Evolutionary conservation across 2,329 filamentous ascomycete genomes (phyloP).

Genomic region (Epichloe glyceriae): DNA sequence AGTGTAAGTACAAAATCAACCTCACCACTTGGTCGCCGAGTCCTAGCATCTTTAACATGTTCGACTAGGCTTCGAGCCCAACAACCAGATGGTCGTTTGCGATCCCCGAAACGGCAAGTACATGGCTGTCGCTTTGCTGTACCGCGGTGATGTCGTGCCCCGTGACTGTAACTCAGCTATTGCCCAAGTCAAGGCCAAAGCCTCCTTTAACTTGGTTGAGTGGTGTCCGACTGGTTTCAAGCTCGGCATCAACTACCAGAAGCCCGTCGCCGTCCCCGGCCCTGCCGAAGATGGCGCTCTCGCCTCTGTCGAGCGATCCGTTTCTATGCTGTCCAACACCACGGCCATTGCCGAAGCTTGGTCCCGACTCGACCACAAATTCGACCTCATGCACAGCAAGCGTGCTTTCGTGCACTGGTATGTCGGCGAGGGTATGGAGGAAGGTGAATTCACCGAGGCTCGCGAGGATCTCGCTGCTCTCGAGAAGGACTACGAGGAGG

Average conservation of each 20-base stretch:
- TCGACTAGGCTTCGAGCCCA: conserved; percentile 54
- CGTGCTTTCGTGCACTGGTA: conserved; percentile 68
- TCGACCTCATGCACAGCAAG: conserved; percentile 70
- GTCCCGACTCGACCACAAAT: conserved; percentile 61
- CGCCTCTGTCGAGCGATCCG: conserved; percentile 47
- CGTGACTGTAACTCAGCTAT: conserved; percentile 57
- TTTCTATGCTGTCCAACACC: conserved; percentile 64
- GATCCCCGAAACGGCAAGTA: conserved; percentile 64
- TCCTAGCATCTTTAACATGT: conserved; percentile 11
- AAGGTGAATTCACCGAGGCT: conserved; percentile 79
- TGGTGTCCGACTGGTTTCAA: conserved; percentile 69
- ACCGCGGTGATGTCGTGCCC: conserved; percentile 59
- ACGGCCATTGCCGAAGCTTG: conserved; percentile 62
- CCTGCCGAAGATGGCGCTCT: conserved; percentile 43
- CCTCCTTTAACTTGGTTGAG: conserved; percentile 61
- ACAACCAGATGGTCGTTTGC: conserved; percentile 70
- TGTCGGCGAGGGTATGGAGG: conserved; percentile 85
- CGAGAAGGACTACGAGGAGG: conserved; percentile 80
- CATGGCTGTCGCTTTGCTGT: conserved; percentile 61
- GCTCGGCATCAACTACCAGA: conserved; percentile 64
- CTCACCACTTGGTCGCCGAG: background rate
- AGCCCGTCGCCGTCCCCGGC: conserved; percentile 45
- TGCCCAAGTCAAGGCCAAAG: conserved; percentile 54
- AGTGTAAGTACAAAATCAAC: conserved; percentile 39
- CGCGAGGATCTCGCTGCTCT: conserved; percentile 75